Base-by-base conservation (phyloP, 192 early-diverging fungal species). In the Coemansia sp. region DNA sequence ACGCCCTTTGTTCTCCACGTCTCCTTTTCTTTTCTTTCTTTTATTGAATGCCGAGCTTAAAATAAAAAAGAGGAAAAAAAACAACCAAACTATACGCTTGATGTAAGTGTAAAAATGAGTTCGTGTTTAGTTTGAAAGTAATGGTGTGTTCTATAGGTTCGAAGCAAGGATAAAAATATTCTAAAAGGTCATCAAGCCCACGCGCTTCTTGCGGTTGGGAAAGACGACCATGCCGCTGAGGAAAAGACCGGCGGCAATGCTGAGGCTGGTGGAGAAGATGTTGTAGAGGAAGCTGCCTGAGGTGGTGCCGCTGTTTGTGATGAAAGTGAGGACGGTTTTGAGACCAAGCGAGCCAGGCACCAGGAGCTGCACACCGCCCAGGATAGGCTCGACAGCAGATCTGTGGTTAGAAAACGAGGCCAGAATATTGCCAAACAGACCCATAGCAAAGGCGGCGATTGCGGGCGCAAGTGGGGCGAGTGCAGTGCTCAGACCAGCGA, bases 341-440 rank as follows among this genome's bases (percentile, higher is more conserved):
- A 94, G 87, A 41, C 92, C 91, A n/a, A 94, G 73, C 70, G 85
- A 88, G 51, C 94, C 94, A 7, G 94, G 95, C 0, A 94, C 93
- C 68, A 94, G 79, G 42, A 95, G 74, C 49, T 92, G 74, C 7
- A 95, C 90, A 26, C 93, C 94, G 55, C 89, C 88, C 37, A 95
- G 74, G 42, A 95, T 87, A 12, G 92, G 90, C 40, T 89, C 91
- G 72, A 95, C 87, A 8, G 91, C 92, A 8, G 91, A 85, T 36
- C 87, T 79, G 64, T 76, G 73, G 61, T 89, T 85, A 21, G 88
- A 89, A 18, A 96, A 63, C 6, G 89, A 83, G 6, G 90, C 89
- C 73, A 94, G 88, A 37, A 92, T 68, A 69, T 97, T 95, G 22
- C 87, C 85, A 41, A 87, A 80, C 41, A 95, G 59, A 8, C 94